phyloP scores from a whole-genome alignment of 2,329 filamentous ascomycete species.

The Aspergillus unguis region DNA sequence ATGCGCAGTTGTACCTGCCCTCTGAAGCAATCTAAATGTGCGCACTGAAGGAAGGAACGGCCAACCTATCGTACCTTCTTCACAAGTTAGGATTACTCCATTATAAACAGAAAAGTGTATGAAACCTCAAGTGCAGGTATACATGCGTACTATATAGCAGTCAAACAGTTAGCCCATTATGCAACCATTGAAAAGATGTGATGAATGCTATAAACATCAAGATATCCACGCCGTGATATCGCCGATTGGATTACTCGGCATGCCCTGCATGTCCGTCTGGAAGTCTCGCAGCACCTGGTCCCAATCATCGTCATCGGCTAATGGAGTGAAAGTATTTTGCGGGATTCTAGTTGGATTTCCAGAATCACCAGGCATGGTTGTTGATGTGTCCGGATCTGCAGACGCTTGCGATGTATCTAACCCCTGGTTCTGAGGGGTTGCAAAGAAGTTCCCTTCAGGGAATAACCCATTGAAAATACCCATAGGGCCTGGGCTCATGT shows the following conservation, averaged over 20 bases:
- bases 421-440: conserved; percentile 14
- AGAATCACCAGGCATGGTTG: conserved; percentile 12
- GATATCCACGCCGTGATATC: conserved; percentile 31
- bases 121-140: not conserved
- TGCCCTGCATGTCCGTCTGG: conserved; percentile 34
- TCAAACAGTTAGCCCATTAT: not conserved
- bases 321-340: conserved; percentile 16
- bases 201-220: conserved; percentile 10
- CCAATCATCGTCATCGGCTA: conserved; percentile 35
- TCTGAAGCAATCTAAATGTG: not conserved
- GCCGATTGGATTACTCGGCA: conserved; percentile 18
- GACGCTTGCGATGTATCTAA: conserved; percentile 12
- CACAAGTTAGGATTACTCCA: not conserved
- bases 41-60: not conserved
- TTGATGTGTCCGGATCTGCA: conserved; percentile 9
- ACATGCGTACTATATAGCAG: not conserved
- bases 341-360: conserved; percentile 6
- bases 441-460: conserved; percentile 26
- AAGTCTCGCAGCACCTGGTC: conserved; percentile 40
- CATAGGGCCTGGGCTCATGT: conserved; percentile 26
- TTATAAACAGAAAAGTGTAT: not conserved
- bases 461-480: conserved; percentile 28
- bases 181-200: not conserved
- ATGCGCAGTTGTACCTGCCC: too few relatives aligned
- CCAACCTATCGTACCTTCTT: not conserved